Evolutionary conservation across 192 early-diverging fungal species (phyloP).

Genomic region (Coemansia sp.): DNA sequence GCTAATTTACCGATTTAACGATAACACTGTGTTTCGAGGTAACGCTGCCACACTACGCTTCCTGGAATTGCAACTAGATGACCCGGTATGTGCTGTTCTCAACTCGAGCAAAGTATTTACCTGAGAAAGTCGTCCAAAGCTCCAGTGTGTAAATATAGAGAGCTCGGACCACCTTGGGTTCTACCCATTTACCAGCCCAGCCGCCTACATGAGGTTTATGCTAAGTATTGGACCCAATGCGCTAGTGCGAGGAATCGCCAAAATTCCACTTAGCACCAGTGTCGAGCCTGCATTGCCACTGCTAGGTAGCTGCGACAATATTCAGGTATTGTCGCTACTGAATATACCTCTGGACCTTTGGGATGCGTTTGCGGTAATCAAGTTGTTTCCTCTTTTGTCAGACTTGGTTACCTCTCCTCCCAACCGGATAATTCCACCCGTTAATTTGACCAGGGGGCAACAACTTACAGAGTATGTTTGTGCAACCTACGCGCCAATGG

Average conservation of each 20-base stretch:
- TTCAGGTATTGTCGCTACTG: not conserved
- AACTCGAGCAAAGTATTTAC: not conserved
- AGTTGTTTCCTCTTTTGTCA: not conserved
- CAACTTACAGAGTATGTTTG: not conserved
- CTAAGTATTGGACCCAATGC: not conserved
- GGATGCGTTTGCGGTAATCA: not conserved
- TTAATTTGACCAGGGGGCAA: too few relatives aligned
- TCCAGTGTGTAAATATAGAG: not conserved
- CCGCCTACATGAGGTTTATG: not conserved
- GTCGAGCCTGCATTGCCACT: not conserved
- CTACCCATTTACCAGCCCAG: not conserved
- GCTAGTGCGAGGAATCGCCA: not conserved
- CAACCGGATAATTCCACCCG: too few relatives aligned
- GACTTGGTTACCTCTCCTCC: not conserved
- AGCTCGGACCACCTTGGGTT: not conserved
- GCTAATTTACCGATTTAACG: not conserved
- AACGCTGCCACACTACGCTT: not conserved
- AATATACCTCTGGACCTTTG: not conserved
- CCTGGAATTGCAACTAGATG: not conserved
- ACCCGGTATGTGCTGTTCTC: not conserved
- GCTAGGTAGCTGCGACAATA: not conserved
- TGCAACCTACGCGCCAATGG: not conserved
- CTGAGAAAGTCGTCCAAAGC: not conserved
- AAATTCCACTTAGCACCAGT: not conserved
- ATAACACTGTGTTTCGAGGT: not conserved